Evolutionary conservation across 148 eudicot species (phyloP).

Genomic region (Pouteria glomerata): DNA sequence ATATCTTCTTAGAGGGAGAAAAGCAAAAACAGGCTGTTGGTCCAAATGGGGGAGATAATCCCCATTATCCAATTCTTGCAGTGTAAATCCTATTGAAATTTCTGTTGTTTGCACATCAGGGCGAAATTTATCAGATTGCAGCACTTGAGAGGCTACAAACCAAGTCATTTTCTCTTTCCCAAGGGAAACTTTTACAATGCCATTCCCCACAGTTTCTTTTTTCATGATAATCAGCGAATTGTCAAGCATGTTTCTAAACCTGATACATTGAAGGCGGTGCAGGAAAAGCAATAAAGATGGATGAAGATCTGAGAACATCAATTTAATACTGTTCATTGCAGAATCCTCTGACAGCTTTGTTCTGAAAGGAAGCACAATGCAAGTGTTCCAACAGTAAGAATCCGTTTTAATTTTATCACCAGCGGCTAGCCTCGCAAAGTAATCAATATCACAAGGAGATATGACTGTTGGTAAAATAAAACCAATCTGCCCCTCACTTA

Average conservation of each 20-base stretch:
- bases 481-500: slow-evolving; percentile 87
- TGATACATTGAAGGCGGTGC: slow-evolving; percentile 86
- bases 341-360: slow-evolving; percentile 45
- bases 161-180: slow-evolving; percentile 78
- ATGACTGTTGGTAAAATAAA: slow-evolving; percentile 79
- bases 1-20: slow-evolving; percentile 90
- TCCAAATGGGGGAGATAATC: slow-evolving; percentile 53
- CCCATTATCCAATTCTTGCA: slow-evolving; percentile 59
- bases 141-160: slow-evolving; percentile 66
- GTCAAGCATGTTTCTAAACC: slow-evolving; percentile 55
- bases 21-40: slow-evolving; percentile 96
- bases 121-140: slow-evolving; percentile 55
- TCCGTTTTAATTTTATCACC: slow-evolving; percentile 32
- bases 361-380: slow-evolving; percentile 91
- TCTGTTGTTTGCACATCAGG: slow-evolving; percentile 71
- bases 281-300: slow-evolving; percentile 92
- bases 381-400: slow-evolving; percentile 61
- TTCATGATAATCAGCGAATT: slow-evolving; percentile 61
- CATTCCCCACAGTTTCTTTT: slow-evolving; percentile 72
- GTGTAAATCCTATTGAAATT: slow-evolving; percentile 83
- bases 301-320: slow-evolving; percentile 89
- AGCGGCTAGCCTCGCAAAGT: slow-evolving; percentile 42
- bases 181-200: slow-evolving; percentile 61
- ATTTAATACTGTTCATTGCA: slow-evolving; percentile 42
- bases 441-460: slow-evolving; percentile 68